Conservation (phyloP, 257 asterid species). For the Primulina tabacum region DNA sequence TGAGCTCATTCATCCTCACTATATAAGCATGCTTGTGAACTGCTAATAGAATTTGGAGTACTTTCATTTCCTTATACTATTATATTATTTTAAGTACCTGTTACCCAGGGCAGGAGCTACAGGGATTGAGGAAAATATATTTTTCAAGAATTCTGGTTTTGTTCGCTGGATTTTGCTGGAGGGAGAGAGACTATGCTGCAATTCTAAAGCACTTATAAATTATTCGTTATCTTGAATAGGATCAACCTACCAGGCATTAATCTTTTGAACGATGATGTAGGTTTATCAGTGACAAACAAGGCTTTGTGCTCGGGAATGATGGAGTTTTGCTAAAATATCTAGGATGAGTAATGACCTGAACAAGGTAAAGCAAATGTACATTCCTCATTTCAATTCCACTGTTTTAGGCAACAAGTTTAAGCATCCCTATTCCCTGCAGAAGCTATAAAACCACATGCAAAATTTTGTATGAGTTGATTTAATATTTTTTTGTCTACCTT, state of each 20-base stretch:
- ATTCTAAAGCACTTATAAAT: neutral
- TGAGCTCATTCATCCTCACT: slow-evolving; percentile 39
- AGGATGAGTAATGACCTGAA: slow-evolving; percentile 44
- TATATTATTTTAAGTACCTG: neutral
- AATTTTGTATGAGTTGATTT: neutral
- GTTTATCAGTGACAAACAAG: slow-evolving; percentile 80
- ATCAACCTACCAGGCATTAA: slow-evolving; percentile 6
- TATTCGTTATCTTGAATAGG: neutral
- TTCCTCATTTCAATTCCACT: neutral
- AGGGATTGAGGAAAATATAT: neutral
- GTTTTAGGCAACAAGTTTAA: neutral
- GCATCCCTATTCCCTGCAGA: neutral
- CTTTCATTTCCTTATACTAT: neutral
- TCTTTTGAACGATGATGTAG: slow-evolving; percentile 38
- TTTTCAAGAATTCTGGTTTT: neutral
- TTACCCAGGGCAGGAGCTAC: neutral
- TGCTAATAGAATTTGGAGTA: slow-evolving; percentile 5
- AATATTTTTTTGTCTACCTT: neutral
- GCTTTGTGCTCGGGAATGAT: slow-evolving; percentile 90
- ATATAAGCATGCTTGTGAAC: slow-evolving; percentile 5
- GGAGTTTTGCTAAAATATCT: slow-evolving; percentile 92
- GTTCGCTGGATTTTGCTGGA: neutral
- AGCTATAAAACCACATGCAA: neutral
- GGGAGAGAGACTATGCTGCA: neutral
- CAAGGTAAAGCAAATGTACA: slow-evolving; percentile 10